Base-by-base conservation (phyloP, 2,329 filamentous ascomycete species). In the Ophiostoma angusticollis region DNA sequence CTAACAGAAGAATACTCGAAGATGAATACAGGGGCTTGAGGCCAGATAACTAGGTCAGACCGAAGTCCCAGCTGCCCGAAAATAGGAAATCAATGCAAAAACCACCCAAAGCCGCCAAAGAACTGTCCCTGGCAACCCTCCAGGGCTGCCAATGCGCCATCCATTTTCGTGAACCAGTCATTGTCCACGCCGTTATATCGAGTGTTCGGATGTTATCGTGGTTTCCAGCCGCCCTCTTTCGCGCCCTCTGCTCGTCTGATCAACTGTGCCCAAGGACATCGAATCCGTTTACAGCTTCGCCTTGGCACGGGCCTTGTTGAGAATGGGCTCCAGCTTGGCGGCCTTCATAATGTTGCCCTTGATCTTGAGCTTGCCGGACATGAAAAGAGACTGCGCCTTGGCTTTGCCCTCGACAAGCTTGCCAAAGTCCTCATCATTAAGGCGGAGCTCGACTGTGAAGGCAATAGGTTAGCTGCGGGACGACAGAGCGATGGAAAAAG, bases 281-380 rank as follows among this genome's bases (percentile, higher is more conserved):
- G n/a, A n/a, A n/a, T n/a, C n/a, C n/a, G 14, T 40, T 47, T 43
- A 87, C 64, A 93, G 66, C 74, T 93, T 93, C 51, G 84, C 74
- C 71, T 84, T 83, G 54, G 66, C 70, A 9, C 36, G 41, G 27
- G 84, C 82, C 71, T 86, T 91, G 72, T 85, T 86, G 49, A 94
- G 66, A 54, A 96, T 81, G 29, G 85, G 83, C 64, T 95, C 86
- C 63, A 95, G 76, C 78, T 93, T 94, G 44, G 87, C 95, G 27
- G 91, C 83, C 75, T 95, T 95, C 89, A 96, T 96, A 45, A 96
- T 78, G 60, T 96, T 86, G 47, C 91, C 91, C 76, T 86, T 93
- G 58, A 96, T 76, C 82, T 96, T 98, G 57, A 98, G 71, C 72
- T 94, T 95, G 54, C 91, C 91, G n/a, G 75, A 75, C 89, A 98